phyloP scores from a whole-genome alignment of 352 stramenopile species.

The Pythium volutum region DNA sequence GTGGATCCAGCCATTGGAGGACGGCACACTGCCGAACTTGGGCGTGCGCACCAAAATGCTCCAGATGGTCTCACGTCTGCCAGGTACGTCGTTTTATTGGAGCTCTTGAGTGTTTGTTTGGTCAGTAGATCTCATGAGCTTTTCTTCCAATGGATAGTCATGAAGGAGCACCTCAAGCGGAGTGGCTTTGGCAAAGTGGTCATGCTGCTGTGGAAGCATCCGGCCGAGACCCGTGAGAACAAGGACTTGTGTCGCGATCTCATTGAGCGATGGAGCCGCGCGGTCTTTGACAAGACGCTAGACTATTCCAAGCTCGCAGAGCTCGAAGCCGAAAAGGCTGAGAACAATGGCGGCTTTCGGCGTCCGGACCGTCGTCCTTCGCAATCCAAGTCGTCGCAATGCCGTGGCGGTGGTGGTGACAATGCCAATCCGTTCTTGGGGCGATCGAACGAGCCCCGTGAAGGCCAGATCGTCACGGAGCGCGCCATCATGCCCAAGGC shows the following conservation, averaged over 20 bases:
- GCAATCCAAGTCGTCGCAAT: slow-evolving; percentile 13
- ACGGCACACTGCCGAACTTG: slow-evolving; percentile 75
- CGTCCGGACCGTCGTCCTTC: slow-evolving; percentile 38
- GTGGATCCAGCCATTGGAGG: slow-evolving; percentile 84
- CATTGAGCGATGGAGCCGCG: slow-evolving; percentile 85
- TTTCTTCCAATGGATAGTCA: slow-evolving; percentile 35
- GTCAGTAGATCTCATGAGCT: not conserved
- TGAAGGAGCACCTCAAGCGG: slow-evolving; percentile 88
- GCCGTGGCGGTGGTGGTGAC: slow-evolving; percentile 22
- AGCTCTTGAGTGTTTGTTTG: not conserved
- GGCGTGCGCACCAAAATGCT: slow-evolving; percentile 87
- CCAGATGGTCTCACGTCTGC: slow-evolving; percentile 73
- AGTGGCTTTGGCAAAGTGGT: slow-evolving; percentile 88
- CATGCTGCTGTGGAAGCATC: slow-evolving; percentile 88
- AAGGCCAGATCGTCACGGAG: slow-evolving; percentile 43
- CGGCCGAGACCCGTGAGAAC: slow-evolving; percentile 81
- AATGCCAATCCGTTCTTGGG: slow-evolving; percentile 54
- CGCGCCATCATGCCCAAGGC: slow-evolving; percentile 69
- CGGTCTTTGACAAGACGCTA: slow-evolving; percentile 87
- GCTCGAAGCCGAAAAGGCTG: slow-evolving; percentile 81
- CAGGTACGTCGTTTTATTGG: slow-evolving; percentile 31
- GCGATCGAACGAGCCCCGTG: slow-evolving; percentile 25
- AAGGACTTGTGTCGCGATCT: slow-evolving; percentile 83
- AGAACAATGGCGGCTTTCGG: slow-evolving; percentile 62
- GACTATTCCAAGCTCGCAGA: slow-evolving; percentile 86